These are phyloP conservation scores for Hyphodiscus sp. DNA, from an alignment of 2,329 filamentous ascomycete species.

Conservation along the genomic window DNA sequence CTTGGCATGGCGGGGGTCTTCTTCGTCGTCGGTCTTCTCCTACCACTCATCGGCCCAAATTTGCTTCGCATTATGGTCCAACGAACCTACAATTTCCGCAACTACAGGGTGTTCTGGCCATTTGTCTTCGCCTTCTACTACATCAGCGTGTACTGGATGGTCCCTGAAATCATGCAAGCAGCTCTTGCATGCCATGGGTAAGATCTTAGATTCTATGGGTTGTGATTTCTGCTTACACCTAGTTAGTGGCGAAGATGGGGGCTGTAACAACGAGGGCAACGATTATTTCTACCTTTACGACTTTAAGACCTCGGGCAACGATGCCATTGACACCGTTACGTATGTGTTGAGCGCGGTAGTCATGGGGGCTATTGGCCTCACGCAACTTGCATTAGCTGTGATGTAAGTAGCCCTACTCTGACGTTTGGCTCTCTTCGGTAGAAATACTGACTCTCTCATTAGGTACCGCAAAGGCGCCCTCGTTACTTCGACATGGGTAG, in stretches of 20 bases:
- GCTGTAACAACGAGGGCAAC: neutral
- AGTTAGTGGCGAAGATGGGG: neutral
- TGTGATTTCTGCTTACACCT: too few species aligned
- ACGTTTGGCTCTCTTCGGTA: too few species aligned
- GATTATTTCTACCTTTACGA: neutral
- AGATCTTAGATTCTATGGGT: neutral
- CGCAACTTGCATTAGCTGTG: neutral
- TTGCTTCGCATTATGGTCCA: neutral
- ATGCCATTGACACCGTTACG: neutral
- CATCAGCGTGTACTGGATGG: neutral
- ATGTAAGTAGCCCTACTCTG: too few species aligned
- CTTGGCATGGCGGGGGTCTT: neutral
- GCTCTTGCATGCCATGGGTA: neutral
- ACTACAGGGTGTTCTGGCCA: neutral
- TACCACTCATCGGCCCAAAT: constrained; percentile 1
- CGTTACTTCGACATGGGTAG: neutral
- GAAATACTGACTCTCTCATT: too few species aligned
- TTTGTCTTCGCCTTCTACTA: neutral
- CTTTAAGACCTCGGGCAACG: neutral
- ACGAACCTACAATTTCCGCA: neutral
- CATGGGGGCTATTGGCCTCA: neutral
- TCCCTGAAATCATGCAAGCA: neutral
- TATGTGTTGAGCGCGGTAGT: neutral
- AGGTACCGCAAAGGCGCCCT: neutral
- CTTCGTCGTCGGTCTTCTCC: neutral